These are phyloP conservation scores for Phanerochaete sordida DNA, from an alignment of 768 basidiomycete species.

Conservation along the genomic window DNA sequence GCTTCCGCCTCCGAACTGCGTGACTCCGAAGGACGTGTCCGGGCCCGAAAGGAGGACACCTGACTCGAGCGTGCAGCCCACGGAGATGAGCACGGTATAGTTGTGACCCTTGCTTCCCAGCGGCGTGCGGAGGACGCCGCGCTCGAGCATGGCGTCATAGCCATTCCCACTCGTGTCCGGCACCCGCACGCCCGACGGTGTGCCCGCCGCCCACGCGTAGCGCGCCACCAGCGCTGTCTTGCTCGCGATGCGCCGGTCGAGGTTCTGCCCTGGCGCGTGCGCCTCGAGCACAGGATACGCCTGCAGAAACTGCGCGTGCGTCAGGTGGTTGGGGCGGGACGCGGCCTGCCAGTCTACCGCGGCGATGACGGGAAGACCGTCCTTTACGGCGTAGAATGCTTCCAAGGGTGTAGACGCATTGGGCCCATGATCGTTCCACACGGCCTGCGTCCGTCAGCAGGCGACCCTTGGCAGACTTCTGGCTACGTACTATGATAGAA, in stretches of 20 bases:
- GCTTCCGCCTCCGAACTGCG: constrained; percentile 2
- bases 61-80: constrained; percentile 1
- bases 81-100: constrained; percentile 21
- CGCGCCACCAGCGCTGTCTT: constrained; percentile 13
- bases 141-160: constrained; percentile 13
- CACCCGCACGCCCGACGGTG: background rate
- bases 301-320: constrained; percentile 19
- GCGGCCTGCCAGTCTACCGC: constrained; percentile 22
- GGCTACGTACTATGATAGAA: constrained; percentile 20
- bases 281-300: constrained; percentile 19
- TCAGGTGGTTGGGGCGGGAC: constrained; percentile 22
- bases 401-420: constrained; percentile 24
- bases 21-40: constrained; percentile 16
- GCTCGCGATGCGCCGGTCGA: constrained; percentile 19
- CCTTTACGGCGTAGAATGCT: constrained; percentile 23
- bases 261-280: constrained; percentile 21
- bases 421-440: constrained; percentile 27
- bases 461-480: background rate
- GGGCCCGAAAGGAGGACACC: constrained; percentile 18
- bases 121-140: constrained; percentile 18
- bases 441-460: constrained; percentile 11
- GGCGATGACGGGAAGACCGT: constrained; percentile 23
- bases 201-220: constrained; percentile 11
- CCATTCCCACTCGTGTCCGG: constrained; percentile 21
- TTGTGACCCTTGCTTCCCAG: constrained; percentile 22